Base-by-base conservation (phyloP, 2,329 filamentous ascomycete genomes). In the Cercospora citrullina region DNA sequence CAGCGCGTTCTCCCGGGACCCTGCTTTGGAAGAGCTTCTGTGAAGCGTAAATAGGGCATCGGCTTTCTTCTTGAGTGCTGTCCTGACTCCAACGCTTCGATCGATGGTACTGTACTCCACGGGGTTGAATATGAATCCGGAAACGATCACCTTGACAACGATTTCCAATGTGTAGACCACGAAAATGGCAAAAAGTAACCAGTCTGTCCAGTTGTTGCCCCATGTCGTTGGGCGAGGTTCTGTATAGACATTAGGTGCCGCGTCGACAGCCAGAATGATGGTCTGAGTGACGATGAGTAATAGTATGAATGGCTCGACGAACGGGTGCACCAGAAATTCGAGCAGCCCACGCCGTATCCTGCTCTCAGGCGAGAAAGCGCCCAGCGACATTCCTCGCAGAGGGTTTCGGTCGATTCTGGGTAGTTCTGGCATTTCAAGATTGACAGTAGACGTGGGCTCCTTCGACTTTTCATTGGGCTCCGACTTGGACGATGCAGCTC, bases 61-160 rank as follows among this genome's bases (percentile, higher is more conserved):
- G 68, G 92, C 91, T 79, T 94, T 94, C 69, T 92, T 89, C 51
- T 88, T 82, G 21, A 97, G 83, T 10, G 90, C 91, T 71, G 90
- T 89, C 63, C 87, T 88, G 8, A 97, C 80, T 10, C 93, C 92
- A 33, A 90, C 84, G 71, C 90, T 87, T 63, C 92, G 87, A 78
- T 96, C 91, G 69, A 96, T 91, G 5, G 93, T 96, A 79, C 92
- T 97, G 79, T 97, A 97, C 77, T 97, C 94, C 8, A 88, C 83
- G 1, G 95, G 91, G 77, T 99, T 99, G 72, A 96, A 84, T 33
- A 99, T 85, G 74, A 99, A 91, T 0, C 95, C 96, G 0, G 95
- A 99, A 0, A 99, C 96, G 68, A 99, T 90, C 51, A 94, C 90
- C 65, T 94, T 91, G 69, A 92, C 89, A 65, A 90, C 82, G 39